Base-by-base conservation (phyloP, 176 grass and related monocot species). In the Poa annua region DNA sequence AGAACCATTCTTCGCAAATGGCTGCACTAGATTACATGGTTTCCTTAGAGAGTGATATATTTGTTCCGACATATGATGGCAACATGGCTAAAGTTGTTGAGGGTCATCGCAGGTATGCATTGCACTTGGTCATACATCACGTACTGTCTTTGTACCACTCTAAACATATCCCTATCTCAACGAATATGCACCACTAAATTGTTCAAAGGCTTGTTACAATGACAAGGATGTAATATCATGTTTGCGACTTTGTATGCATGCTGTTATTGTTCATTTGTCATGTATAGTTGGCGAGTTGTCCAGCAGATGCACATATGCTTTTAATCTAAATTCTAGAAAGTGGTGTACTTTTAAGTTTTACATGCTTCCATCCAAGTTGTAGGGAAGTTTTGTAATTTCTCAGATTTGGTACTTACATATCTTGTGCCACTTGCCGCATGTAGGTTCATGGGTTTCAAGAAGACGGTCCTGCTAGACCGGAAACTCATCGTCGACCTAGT, bases 31-130 rank as follows among this genome's bases (percentile, higher is more conserved):
- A 99, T 87, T 99, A 99, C 74, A 87, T 99, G 56, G 93, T 99
- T 61, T 99, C 96, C 38, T 77, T 99, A 76, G 89, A 93, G 66
- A 96, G 96, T 69, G 93, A 99, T 73, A 90, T 99, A 51, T 99
- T 99, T 81, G 86, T 99, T 84, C 91, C 96, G 11, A 96, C 93
- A 41, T 96, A 99, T 44, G 93, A 96, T 62, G 93, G 96, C 17
- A 99, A 99, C 88, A 99, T 99, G 96, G 96, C 93, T 44, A 93
- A 91, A 88, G 88, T 98, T 39, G 96, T 95, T 11, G 96, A 98
- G 83, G 96, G 96, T 56, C 96, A 98, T 91, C 86, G 92, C 59
- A 98, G 96, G 90, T 95, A 86, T 16, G 77, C 20, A 32, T 71
- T 89, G 50, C 34, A 64, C 16, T 72, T 90, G 4, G 63, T 44